A percentile compares a stretch with the other conserved stretches of the same genome.
Evolutionary conservation across 73 alveolate genomes (phyloP).

Genomic region (Paramecium pentaurelia): DNA sequence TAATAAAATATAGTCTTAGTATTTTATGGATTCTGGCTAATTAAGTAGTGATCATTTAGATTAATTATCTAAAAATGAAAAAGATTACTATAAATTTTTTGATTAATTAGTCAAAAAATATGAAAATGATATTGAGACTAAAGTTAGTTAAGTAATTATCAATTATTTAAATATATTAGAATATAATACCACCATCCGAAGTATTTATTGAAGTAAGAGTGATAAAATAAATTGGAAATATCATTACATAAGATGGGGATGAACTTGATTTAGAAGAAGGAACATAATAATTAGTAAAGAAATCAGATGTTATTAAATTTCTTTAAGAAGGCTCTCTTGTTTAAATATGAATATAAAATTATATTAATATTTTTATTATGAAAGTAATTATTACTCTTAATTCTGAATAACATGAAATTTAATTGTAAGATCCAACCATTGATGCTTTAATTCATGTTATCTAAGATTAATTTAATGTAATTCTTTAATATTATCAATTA

Average conservation of each 20-base stretch:
- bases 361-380: slow-evolving; percentile 6
- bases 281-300: background rate
- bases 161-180: background rate
- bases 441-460: background rate
- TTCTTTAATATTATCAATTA: background rate
- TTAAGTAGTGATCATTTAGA: background rate
- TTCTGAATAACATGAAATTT: background rate
- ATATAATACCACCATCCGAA: slow-evolving; percentile 29
- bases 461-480: background rate
- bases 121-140: background rate
- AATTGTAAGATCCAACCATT: background rate
- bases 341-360: background rate
- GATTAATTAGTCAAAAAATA: background rate
- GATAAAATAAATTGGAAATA: background rate
- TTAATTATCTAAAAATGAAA: background rate
- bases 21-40: background rate
- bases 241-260: background rate
- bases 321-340: background rate
- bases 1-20: background rate
- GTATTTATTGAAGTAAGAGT: slow-evolving; percentile 25
- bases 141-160: background rate
- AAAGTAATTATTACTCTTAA: background rate
- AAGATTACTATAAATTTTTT: background rate
- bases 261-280: background rate
- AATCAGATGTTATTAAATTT: background rate